Percentiles rank a stretch among this genome's conserved stretches.
phyloP scores from a whole-genome alignment of 2,329 filamentous ascomycete species.

The Pseudogymnoascus sp. region DNA sequence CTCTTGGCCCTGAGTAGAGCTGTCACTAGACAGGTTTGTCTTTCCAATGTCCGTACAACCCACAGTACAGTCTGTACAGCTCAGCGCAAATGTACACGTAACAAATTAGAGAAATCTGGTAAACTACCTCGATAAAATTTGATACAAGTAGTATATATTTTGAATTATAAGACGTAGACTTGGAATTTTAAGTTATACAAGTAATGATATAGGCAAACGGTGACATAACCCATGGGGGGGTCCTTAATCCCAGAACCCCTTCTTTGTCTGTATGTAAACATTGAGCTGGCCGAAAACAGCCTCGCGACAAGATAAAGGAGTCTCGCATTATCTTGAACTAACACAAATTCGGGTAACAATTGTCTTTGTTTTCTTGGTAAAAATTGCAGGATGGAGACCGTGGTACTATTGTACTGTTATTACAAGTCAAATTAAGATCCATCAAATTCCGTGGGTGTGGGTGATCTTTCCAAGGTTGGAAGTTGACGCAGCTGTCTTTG shows the following conservation, averaged over 20 bases:
- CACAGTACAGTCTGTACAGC: background rate
- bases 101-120: background rate
- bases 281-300: background rate
- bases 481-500: background rate
- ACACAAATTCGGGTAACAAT: background rate
- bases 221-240: background rate
- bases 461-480: background rate
- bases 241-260: background rate
- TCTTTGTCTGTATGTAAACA: background rate
- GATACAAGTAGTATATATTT: background rate
- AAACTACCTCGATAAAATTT: background rate
- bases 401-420: background rate
- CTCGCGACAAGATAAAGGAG: background rate
- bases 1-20: background rate
- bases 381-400: background rate
- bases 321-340: background rate
- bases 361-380: background rate
- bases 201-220: background rate
- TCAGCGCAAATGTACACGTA: background rate
- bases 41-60: background rate
- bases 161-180: background rate
- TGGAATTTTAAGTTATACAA: background rate
- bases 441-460: background rate
- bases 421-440: background rate
- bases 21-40: background rate